Evolutionary conservation across 2,329 filamentous ascomycete species (phyloP).

Genomic region (Grosmannia penicillata): DNA sequence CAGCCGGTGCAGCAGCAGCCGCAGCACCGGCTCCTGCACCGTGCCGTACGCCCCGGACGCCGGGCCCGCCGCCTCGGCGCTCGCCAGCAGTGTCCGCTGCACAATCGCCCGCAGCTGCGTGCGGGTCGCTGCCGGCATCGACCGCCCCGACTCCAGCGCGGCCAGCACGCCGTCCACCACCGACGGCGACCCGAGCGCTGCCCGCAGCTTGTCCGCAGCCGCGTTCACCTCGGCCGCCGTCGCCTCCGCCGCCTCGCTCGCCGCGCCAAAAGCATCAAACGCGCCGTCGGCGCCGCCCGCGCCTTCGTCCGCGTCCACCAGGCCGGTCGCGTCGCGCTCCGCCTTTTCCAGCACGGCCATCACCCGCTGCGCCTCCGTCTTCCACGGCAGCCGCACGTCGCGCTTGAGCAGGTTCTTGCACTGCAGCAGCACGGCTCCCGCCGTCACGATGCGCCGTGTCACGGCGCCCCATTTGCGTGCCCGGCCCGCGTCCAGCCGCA

Average conservation of each 20-base stretch:
- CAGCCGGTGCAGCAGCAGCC: conserved; percentile 53
- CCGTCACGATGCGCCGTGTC: conserved; percentile 52
- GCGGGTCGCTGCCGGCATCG: conserved; percentile 50
- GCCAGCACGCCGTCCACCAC: conserved; percentile 47
- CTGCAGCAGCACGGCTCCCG: conserved; percentile 61
- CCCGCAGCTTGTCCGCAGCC: neutral
- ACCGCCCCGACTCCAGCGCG: conserved; percentile 44
- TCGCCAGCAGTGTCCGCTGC: conserved; percentile 37
- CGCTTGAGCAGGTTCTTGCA: conserved; percentile 74
- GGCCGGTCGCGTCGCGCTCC: conserved; percentile 16
- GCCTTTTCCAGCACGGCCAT: conserved; percentile 49
- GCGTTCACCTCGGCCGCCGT: neutral
- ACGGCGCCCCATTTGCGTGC: conserved; percentile 41
- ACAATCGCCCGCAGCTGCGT: conserved; percentile 42
- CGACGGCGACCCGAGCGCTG: conserved; percentile 13
- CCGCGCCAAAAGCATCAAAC: no score
- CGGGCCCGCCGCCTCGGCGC: conserved; percentile 24
- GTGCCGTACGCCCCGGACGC: conserved; percentile 10
- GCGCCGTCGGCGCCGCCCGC: no score
- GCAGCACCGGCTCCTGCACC: conserved; percentile 38
- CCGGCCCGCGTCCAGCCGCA: conserved; percentile 52
- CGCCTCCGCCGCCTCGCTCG: neutral
- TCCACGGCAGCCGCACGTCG: conserved; percentile 66
- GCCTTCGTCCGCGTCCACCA: neutral
- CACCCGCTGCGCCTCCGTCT: conserved; percentile 56